Evolutionary conservation across 805 yeast genomes (phyloP), one percentile per base, ranked within the genome.

Genomic region (Yarrowia hollandica): DNA sequence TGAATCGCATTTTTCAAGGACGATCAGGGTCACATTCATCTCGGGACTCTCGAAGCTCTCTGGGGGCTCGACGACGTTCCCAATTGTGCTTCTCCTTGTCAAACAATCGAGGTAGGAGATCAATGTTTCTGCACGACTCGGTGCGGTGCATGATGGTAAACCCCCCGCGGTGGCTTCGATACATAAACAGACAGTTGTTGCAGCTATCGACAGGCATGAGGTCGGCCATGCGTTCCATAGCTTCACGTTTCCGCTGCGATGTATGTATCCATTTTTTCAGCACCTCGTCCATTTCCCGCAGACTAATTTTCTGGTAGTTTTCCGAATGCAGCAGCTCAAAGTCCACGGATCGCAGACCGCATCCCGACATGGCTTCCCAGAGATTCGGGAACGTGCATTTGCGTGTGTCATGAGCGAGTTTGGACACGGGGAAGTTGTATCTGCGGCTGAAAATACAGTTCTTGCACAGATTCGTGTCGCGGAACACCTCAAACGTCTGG

Each of bases 81-180:
- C 30, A 26, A 10, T 10, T 10, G 7, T 26, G 11, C 30, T 26
- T 26, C 11, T 26, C 11, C 30, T 26, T 26, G 11, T 26, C 44
- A 15, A 39, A 39, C 30, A 39, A 14, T 2, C 30, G 18, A 9
- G 2, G 19, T 5, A 26, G 18, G 12, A 42, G 3, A n/a, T 26
- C 18, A 16, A 18, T 1, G 7, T 26, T 18, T 11, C 34, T 5
- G 22, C 50, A 42, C 12, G 10, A 3, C 7, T 42, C 34, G 16
- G 50, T 42, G 5, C 22, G 16, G 50, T 42, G 50, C 50, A 42
- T 26, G 34, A 26, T 26, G 15, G 34, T 18, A 18, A 42, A 42
- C 11, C 50, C 48, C 3, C 48, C 48, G 4, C 18, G 8, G 10
- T 21, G 21, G 14, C 15, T 26, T 26, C 34, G 3, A 12, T 4